Evolutionary conservation across 331 rosid genomes (phyloP).

Genomic region (Rosa hybrid): DNA sequence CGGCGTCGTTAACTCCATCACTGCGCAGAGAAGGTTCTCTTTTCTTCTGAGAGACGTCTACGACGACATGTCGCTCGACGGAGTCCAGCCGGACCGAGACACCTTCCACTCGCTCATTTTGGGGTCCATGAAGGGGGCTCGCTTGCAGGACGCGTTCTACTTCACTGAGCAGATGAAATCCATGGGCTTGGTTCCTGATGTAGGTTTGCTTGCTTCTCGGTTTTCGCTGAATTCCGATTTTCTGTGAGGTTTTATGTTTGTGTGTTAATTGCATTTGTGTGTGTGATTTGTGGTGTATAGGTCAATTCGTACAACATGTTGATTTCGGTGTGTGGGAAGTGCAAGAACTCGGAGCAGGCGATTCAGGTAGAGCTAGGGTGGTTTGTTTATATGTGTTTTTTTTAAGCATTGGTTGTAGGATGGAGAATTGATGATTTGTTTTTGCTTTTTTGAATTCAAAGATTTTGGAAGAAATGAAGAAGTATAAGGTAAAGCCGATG

Average conservation of each 20-base stretch:
- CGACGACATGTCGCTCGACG: slow-evolving; percentile 92
- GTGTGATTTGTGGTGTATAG: slow-evolving; percentile 37
- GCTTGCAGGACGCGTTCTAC: slow-evolving; percentile 77
- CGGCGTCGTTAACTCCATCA: slow-evolving; percentile 67
- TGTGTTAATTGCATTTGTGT: not conserved
- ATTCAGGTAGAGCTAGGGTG: slow-evolving; percentile 52
- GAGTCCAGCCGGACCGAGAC: slow-evolving; percentile 78
- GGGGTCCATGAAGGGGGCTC: slow-evolving; percentile 76
- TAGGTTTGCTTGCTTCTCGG: slow-evolving; percentile 25
- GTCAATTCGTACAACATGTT: slow-evolving; percentile 71
- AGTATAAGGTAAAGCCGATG: slow-evolving; percentile 72
- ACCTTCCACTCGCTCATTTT: slow-evolving; percentile 66
- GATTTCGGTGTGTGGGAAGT: slow-evolving; percentile 83
- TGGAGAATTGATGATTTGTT: not conserved
- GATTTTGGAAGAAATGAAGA: slow-evolving; percentile 93
- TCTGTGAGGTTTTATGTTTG: not conserved
- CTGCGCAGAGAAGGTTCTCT: slow-evolving; percentile 58
- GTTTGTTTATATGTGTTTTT: not conserved
- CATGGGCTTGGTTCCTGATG: slow-evolving; percentile 89
- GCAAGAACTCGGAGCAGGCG: slow-evolving; percentile 77
- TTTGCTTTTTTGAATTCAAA: slow-evolving; percentile 31
- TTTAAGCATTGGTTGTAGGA: not conserved
- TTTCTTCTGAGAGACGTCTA: slow-evolving; percentile 75
- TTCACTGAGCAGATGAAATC: slow-evolving; percentile 80
- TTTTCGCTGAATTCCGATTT: not conserved